Conservation (phyloP, 2,329 filamentous ascomycete genomes). For the Lachnellula arida region DNA sequence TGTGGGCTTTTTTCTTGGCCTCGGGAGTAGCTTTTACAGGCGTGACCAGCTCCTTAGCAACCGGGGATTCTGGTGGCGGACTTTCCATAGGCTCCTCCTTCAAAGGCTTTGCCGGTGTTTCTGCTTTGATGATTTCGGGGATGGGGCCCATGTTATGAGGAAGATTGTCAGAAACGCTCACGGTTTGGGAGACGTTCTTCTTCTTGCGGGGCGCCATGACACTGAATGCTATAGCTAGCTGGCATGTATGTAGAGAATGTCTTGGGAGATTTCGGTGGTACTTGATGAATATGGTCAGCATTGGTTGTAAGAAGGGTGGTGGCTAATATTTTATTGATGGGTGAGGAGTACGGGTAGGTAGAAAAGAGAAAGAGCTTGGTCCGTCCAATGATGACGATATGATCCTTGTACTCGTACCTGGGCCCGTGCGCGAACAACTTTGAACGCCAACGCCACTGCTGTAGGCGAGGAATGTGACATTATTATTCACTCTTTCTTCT, state of each 20-base stretch:
- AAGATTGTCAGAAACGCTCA: not conserved
- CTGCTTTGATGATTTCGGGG: not conserved
- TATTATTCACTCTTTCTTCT: no score
- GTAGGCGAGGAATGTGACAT: no score
- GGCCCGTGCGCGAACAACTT: no score
- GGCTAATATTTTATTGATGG: no score
- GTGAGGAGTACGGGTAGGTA: no score
- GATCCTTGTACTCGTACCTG: no score
- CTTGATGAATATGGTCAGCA: not conserved
- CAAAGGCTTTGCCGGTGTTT: not conserved
- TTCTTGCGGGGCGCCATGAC: not conserved
- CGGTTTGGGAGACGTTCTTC: not conserved
- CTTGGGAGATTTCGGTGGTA: not conserved
- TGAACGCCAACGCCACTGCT: no score
- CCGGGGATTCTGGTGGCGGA: not conserved
- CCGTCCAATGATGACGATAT: no score
- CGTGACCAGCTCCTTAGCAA: not conserved
- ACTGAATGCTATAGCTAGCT: not conserved
- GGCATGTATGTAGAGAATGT: no score
- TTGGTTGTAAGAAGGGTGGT: no score
- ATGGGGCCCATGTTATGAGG: not conserved
- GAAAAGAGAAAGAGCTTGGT: no score
- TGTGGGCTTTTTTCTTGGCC: constrained; percentile 33
- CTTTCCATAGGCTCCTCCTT: not conserved
- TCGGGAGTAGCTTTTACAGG: not conserved